A percentile compares a stretch with the other conserved stretches of the same genome.
Conservation (phyloP, 2,329 filamentous ascomycete genomes). For the Clarireedia paspali region DNA sequence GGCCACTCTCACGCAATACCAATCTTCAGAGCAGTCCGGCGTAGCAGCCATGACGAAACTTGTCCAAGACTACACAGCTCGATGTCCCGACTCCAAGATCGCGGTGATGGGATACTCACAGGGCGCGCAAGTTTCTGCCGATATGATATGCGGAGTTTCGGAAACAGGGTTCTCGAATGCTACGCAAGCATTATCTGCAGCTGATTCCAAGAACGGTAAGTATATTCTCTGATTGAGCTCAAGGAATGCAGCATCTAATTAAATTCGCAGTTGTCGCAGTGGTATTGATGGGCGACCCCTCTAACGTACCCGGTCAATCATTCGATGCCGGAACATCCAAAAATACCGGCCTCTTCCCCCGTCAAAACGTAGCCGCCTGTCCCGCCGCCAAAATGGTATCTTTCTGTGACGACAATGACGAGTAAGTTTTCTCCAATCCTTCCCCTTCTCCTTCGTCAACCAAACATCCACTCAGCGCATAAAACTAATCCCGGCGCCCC, state of each 20-base stretch:
- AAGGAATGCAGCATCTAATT: background rate
- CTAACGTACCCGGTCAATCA: slow-evolving; percentile 23
- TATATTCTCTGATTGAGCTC: background rate
- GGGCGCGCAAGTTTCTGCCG: slow-evolving; percentile 25
- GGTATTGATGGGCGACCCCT: slow-evolving; percentile 32
- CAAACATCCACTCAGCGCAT: background rate
- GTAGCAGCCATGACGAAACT: slow-evolving; percentile 27
- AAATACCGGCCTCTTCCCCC: slow-evolving; percentile 23
- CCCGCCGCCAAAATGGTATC: background rate
- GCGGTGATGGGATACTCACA: slow-evolving; percentile 19
- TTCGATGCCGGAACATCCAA: slow-evolving; percentile 28
- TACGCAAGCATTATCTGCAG: slow-evolving; percentile 10
- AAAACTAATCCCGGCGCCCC: background rate
- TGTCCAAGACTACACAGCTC: slow-evolving; percentile 27
- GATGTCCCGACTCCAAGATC: slow-evolving; percentile 26
- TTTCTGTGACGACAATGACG: background rate
- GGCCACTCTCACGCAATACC: slow-evolving; percentile 24
- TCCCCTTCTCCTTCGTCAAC: background rate
- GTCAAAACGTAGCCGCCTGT: slow-evolving; percentile 8
- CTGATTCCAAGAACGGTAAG: slow-evolving; percentile 1
- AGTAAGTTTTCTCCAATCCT: background rate
- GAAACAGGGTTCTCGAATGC: background rate
- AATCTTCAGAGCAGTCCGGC: slow-evolving; percentile 25
- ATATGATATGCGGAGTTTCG: slow-evolving; percentile 25
- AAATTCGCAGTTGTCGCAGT: slow-evolving; percentile 25